Evolutionary conservation across 83 land plant species (phyloP).

Genomic region (Diphasiastrum complanatum): DNA sequence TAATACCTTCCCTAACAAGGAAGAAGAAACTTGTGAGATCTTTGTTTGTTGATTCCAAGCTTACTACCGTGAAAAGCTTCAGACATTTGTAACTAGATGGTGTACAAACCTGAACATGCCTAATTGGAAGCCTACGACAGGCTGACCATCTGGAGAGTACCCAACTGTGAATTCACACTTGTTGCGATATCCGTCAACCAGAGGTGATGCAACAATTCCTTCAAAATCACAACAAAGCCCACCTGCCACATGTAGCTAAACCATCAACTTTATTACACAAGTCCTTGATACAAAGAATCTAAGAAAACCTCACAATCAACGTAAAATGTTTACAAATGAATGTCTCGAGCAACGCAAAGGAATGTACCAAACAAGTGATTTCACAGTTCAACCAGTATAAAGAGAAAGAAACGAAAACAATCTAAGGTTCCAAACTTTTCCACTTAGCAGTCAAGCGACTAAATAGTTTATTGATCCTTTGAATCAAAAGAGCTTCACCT

Average conservation of each 20-base stretch:
- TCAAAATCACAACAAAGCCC: slow-evolving; percentile 86
- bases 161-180: slow-evolving; percentile 97
- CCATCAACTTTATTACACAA: not conserved
- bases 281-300: too few relatives aligned
- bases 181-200: slow-evolving; percentile 86
- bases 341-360: too few relatives aligned
- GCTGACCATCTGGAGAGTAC: slow-evolving; percentile 58
- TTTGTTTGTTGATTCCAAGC: not conserved
- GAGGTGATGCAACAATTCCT: slow-evolving; percentile 81
- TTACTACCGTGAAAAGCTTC: not conserved
- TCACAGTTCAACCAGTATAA: not conserved
- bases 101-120: slow-evolving; percentile 87
- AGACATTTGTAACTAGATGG: not conserved
- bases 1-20: slow-evolving; percentile 75
- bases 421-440: too few relatives aligned
- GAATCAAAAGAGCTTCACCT: too few relatives aligned
- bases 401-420: not conserved
- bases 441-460: too few relatives aligned
- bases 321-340: too few relatives aligned
- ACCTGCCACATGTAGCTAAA: slow-evolving; percentile 37
- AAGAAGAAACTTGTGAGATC: not conserved
- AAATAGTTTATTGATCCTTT: too few relatives aligned
- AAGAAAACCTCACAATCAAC: too few relatives aligned
- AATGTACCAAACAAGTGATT: too few relatives aligned
- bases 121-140: slow-evolving; percentile 84